Evolutionary conservation across 768 basidiomycete genomes (phyloP).

Genomic region (Lentinula edodes): DNA sequence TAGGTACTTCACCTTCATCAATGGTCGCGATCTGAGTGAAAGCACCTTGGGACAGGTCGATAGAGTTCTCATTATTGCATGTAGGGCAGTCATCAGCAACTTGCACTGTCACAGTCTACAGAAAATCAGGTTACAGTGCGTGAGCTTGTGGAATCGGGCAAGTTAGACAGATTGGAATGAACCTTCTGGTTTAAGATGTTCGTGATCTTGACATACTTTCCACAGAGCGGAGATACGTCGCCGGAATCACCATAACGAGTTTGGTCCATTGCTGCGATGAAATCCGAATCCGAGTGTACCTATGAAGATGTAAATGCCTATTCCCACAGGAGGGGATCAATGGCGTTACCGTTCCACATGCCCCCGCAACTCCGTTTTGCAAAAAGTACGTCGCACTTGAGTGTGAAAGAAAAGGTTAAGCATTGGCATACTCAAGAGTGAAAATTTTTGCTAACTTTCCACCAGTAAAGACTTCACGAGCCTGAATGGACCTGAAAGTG

Average conservation of each 20-base stretch:
- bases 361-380: background rate
- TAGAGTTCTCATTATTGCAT: slow-evolving; percentile 39
- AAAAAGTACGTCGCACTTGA: background rate
- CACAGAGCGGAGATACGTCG: background rate
- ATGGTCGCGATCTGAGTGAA: slow-evolving; percentile 38
- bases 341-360: background rate
- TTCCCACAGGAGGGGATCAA: too few relatives aligned
- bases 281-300: background rate
- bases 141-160: background rate
- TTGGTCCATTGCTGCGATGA: background rate
- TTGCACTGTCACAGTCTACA: slow-evolving; percentile 23
- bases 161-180: background rate
- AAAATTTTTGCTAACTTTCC: background rate
- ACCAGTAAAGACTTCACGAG: background rate
- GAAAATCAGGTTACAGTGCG: too few relatives aligned
- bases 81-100: slow-evolving; percentile 57
- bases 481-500: background rate
- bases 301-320: background rate
- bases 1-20: slow-evolving; percentile 35
- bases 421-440: background rate
- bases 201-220: slow-evolving; percentile 3
- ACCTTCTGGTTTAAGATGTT: slow-evolving; percentile 4
- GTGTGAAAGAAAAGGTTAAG: background rate
- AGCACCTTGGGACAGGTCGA: slow-evolving; percentile 49
- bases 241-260: background rate